These are phyloP conservation scores for Clathrus columnatus DNA, from an alignment of 768 basidiomycete genomes.

Conservation along the genomic window DNA sequence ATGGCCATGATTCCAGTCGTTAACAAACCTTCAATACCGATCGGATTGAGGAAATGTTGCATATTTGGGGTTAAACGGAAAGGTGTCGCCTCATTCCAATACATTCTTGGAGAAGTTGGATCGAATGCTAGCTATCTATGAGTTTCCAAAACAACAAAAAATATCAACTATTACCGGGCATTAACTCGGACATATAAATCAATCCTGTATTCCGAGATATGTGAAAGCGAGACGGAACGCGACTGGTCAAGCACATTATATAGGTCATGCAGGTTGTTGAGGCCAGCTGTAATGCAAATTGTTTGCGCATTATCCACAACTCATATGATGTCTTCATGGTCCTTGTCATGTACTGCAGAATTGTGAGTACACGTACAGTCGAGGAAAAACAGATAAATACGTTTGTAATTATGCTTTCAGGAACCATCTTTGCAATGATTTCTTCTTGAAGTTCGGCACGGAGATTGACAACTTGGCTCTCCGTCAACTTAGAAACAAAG, in stretches of 20 bases:
- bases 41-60: slow-evolving; percentile 84
- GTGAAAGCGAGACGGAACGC: slow-evolving; percentile 78
- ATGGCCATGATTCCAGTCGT: slow-evolving; percentile 86
- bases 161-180: slow-evolving; percentile 75
- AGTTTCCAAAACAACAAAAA: background rate
- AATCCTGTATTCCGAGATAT: slow-evolving; percentile 83
- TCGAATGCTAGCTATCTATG: slow-evolving; percentile 19
- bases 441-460: slow-evolving; percentile 88
- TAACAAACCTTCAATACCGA: slow-evolving; percentile 84
- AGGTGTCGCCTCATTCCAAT: slow-evolving; percentile 80
- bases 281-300: slow-evolving; percentile 87
- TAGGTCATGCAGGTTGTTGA: slow-evolving; percentile 89
- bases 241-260: slow-evolving; percentile 72
- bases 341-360: slow-evolving; percentile 74
- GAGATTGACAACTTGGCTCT: slow-evolving; percentile 46
- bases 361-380: background rate
- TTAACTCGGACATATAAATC: slow-evolving; percentile 86
- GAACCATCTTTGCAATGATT: slow-evolving; percentile 76
- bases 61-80: slow-evolving; percentile 98
- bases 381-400: slow-evolving; percentile 32
- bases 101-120: slow-evolving; percentile 50
- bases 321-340: slow-evolving; percentile 79
- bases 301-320: slow-evolving; percentile 95
- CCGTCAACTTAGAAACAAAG: slow-evolving; percentile 2
- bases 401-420: slow-evolving; percentile 76